Percentiles rank a stretch among this genome's conserved stretches.
Conservation (phyloP, 148 eudicot genomes). For the Tetragonia tetragonoides region DNA sequence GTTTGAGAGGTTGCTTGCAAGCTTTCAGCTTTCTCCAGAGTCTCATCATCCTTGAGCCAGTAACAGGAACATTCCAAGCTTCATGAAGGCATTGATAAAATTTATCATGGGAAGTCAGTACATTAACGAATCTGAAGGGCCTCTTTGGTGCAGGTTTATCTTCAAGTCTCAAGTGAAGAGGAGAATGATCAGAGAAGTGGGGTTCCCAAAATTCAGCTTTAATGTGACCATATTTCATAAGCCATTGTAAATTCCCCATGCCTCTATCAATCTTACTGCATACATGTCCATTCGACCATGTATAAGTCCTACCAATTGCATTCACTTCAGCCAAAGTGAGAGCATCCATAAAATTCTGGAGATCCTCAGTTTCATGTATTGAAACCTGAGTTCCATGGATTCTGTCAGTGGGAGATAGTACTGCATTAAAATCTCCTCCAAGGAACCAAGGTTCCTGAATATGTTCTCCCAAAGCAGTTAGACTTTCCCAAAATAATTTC, state of each 20-base stretch:
- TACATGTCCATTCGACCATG: not conserved
- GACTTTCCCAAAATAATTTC: not conserved
- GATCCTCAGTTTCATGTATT: too few relatives aligned
- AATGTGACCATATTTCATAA: not conserved
- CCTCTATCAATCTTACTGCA: not conserved
- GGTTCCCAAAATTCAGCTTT: not conserved
- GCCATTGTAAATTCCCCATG: not conserved
- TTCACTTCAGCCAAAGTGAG: not conserved
- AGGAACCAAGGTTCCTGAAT: not conserved
- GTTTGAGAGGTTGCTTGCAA: not conserved
- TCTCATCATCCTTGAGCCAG: not conserved
- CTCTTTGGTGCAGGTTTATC: not conserved
- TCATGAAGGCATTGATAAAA: too few relatives aligned
- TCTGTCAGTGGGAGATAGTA: not conserved
- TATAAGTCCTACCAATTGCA: not conserved
- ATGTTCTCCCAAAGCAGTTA: not conserved
- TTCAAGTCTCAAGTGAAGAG: not conserved
- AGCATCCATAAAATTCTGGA: not conserved
- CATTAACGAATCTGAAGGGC: not conserved
- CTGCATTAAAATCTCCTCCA: not conserved
- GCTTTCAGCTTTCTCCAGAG: not conserved
- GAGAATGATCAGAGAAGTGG: not conserved
- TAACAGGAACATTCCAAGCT: not conserved
- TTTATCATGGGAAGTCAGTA: not conserved
- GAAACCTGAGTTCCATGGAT: not conserved